These are phyloP conservation scores for Sporisorium graminicola DNA, from an alignment of 1,284 basidiomycete genomes.

Conservation along the genomic window DNA sequence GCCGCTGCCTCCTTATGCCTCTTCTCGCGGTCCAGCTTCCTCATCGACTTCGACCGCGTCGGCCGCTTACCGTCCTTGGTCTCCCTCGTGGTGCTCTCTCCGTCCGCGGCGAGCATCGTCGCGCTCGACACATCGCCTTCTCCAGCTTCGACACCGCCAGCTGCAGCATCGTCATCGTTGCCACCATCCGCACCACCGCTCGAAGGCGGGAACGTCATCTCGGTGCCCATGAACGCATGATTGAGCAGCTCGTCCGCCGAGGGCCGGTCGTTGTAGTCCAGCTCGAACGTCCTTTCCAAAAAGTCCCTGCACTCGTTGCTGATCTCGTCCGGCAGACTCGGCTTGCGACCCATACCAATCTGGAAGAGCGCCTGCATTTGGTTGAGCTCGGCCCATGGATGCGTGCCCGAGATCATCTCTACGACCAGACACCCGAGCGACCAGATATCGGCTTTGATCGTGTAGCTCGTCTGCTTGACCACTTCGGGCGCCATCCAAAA, in stretches of 20 bases:
- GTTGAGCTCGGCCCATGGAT: constrained; percentile 96
- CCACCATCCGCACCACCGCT: neutral
- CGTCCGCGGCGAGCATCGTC: constrained; percentile 1
- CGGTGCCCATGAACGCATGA: constrained; percentile 60
- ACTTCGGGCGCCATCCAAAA: constrained; percentile 88
- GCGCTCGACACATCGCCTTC: constrained; percentile 1
- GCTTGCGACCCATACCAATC: constrained; percentile 60
- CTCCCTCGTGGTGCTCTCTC: constrained; percentile 14
- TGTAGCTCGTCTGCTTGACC: constrained; percentile 94
- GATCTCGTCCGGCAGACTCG: constrained; percentile 64
- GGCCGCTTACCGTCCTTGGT: constrained; percentile 27
- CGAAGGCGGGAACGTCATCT: constrained; percentile 33
- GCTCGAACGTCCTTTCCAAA: constrained; percentile 61
- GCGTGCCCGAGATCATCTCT: constrained; percentile 97
- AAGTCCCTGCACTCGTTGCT: constrained; percentile 60
- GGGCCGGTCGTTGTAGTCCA: constrained; percentile 62
- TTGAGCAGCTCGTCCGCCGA: constrained; percentile 59
- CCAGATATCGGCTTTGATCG: constrained; percentile 97
- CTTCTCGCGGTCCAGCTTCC: constrained; percentile 36
- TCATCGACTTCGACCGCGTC: constrained; percentile 27
- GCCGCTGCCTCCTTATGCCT: constrained; percentile 34
- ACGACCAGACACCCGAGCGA: constrained; percentile 96
- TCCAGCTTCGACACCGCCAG: neutral
- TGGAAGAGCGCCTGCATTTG: constrained; percentile 79
- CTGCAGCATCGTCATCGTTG: neutral